phyloP scores from a whole-genome alignment of 1,284 basidiomycete genomes.

The Fereydounia khargensis region DNA sequence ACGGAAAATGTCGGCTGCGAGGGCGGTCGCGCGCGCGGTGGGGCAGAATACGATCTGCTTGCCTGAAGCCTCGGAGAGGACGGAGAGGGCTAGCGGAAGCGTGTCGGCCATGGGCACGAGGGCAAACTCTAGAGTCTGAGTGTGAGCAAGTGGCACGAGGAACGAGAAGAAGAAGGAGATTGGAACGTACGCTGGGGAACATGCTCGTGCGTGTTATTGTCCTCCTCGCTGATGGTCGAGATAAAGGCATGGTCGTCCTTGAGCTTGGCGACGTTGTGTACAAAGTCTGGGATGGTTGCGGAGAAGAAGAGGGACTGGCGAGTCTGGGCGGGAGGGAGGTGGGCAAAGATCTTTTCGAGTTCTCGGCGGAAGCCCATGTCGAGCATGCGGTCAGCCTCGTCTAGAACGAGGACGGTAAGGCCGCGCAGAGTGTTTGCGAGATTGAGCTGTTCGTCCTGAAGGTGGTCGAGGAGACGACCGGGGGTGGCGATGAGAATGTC shows the following conservation, averaged over 20 bases:
- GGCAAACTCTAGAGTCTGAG: constrained; percentile 11
- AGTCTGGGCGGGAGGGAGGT: constrained; percentile 58
- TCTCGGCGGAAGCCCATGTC: constrained; percentile 56
- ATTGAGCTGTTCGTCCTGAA: constrained; percentile 56
- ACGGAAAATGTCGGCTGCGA: constrained; percentile 60
- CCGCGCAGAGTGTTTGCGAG: constrained; percentile 42
- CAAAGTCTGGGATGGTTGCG: constrained; percentile 60
- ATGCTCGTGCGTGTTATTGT: constrained; percentile 68
- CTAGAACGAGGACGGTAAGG: constrained; percentile 59
- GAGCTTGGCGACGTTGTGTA: constrained; percentile 54
- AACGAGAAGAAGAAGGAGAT: constrained; percentile 61
- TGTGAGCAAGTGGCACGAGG: constrained; percentile 56
- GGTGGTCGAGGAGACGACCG: constrained; percentile 61
- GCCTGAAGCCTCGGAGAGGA: constrained; percentile 55
- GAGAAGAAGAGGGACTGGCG: constrained; percentile 62
- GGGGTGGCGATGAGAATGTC: constrained; percentile 62
- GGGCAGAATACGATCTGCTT: constrained; percentile 64
- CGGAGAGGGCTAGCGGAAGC: constrained; percentile 60
- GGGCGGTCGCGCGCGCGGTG: constrained; percentile 67
- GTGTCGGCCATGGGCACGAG: constrained; percentile 51
- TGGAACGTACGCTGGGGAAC: no score
- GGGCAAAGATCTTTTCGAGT: constrained; percentile 50
- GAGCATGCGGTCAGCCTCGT: constrained; percentile 62
- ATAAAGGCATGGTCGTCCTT: constrained; percentile 64
- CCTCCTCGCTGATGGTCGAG: constrained; percentile 66